Evolutionary conservation across 495 filamentous ascomycete species (phyloP).

Genomic region (Peziza echinospora): DNA sequence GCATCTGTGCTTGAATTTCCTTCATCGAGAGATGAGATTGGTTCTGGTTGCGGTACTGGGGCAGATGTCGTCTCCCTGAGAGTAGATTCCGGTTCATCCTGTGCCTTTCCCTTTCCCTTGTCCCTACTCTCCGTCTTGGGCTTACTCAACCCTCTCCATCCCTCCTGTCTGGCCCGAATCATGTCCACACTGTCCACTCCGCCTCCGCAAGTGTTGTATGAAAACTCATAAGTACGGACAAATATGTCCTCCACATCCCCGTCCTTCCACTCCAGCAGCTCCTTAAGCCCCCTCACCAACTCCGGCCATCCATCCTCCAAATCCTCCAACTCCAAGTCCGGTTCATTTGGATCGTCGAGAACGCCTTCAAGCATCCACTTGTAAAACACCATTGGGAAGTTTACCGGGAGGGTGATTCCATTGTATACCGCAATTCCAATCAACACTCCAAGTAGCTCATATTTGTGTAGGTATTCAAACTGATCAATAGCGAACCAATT

Average conservation of each 20-base stretch:
- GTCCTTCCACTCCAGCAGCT: slow-evolving; percentile 52
- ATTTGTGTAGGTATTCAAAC: slow-evolving; percentile 64
- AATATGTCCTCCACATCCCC: slow-evolving; percentile 67
- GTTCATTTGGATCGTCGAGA: too few relatives aligned
- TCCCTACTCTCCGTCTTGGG: slow-evolving; percentile 4
- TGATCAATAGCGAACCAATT: slow-evolving; percentile 75
- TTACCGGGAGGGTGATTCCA: slow-evolving; percentile 70
- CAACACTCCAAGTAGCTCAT: slow-evolving; percentile 70
- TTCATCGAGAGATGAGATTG: background rate
- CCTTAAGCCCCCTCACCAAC: slow-evolving; percentile 47
- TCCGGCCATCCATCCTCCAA: slow-evolving; percentile 78
- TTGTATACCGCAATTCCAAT: slow-evolving; percentile 88
- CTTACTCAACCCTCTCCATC: too few relatives aligned
- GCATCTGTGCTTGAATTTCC: too few relatives aligned
- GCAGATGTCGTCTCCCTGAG: background rate
- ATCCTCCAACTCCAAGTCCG: slow-evolving; percentile 40
- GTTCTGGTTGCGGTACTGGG: too few relatives aligned
- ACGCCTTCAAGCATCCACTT: slow-evolving; percentile 45
- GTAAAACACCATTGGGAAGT: slow-evolving; percentile 69
- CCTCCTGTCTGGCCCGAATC: slow-evolving; percentile 15
- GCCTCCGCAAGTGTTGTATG: slow-evolving; percentile 42
- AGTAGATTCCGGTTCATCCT: background rate
- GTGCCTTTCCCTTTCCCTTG: background rate
- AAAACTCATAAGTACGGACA: slow-evolving; percentile 63
- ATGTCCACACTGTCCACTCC: slow-evolving; percentile 34